Conservation (phyloP, 257 asterid genomes). For the Jacaranda mimosifolia region DNA sequence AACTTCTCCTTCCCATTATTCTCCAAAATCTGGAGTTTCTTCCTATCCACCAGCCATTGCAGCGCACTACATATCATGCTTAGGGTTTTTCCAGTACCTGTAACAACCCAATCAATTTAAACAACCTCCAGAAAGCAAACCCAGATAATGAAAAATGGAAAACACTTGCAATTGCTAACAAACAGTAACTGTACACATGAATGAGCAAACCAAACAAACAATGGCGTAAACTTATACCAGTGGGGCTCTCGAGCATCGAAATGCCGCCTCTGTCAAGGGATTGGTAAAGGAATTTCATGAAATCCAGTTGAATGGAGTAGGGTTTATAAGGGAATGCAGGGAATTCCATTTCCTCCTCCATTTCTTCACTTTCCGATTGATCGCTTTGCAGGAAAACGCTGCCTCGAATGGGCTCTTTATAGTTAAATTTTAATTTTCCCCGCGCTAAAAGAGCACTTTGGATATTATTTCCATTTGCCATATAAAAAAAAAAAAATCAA, state of each 20-base stretch:
- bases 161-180: background rate
- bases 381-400: background rate
- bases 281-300: constrained; percentile 82
- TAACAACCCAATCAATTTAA: constrained; percentile 30
- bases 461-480: too few relatives aligned
- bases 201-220: background rate
- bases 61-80: constrained; percentile 97
- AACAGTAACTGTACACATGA: background rate
- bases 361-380: constrained; percentile 18
- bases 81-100: constrained; percentile 98
- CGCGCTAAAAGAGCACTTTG: constrained; percentile 30
- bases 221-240: constrained; percentile 54
- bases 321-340: constrained; percentile 89
- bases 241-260: constrained; percentile 98
- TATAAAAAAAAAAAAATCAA: too few relatives aligned
- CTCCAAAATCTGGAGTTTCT: constrained; percentile 43
- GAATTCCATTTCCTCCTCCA: constrained; percentile 50
- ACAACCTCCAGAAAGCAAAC: background rate
- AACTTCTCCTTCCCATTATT: constrained; percentile 37
- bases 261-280: constrained; percentile 92
- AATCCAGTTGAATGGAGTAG: constrained; percentile 90
- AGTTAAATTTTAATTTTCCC: constrained; percentile 26
- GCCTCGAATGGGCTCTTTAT: too few relatives aligned
- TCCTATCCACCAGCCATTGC: constrained; percentile 90
- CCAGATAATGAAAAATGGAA: background rate